Evolutionary conservation across 371 early-diverging fungal species (phyloP), one percentile per base, ranked within the genome.

Genomic region (Mucor piriformis): DNA sequence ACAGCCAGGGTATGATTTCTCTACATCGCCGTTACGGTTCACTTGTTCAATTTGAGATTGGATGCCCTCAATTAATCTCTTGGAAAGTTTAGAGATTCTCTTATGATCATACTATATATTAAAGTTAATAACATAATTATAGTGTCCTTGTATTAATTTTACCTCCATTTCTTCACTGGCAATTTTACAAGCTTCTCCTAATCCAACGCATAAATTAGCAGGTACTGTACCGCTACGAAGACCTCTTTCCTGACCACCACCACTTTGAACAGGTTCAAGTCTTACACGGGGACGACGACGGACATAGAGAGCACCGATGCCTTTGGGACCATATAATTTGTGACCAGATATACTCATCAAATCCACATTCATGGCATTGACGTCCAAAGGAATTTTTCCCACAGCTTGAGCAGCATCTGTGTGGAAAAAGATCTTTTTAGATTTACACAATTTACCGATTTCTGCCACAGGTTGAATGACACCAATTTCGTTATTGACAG

Each of bases 401-500:
- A 92, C 87, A 12, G 98, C 99, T 76, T 99, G 99, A 6, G 99
- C 99, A 18, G 99, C 98, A 79, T 99, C 99, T 11, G 97, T 96
- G 68, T 99, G 96, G 85, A 98, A 95, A 64, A 95, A 97, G 35
- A 98, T 79, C 72, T 95, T 94, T 55, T 88, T 87, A 23, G 83
- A 81, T 18, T 92, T 88, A 77, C 97, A 96, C 33, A 98, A 69
- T 48, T 83, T 77, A 43, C 93, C 99, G 77, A 99, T 99, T 66
- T 95, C 97, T 54, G 80, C 87, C 57, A 99, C 67, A n/a, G 98
- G 97, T 72, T 98, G 97, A 49, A 98, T 89, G 15, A 95, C 95
- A 57, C 99, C 99, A 73, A 99, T 98, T 80, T 99, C 99, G 75
- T 99, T 99, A 79, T 99, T 99, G 43, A 99, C 96, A 10, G 97